Evolutionary conservation across 495 filamentous ascomycete species (phyloP), one percentile per base, ranked within the genome.

Genomic region (Wilcoxina mikolae): DNA sequence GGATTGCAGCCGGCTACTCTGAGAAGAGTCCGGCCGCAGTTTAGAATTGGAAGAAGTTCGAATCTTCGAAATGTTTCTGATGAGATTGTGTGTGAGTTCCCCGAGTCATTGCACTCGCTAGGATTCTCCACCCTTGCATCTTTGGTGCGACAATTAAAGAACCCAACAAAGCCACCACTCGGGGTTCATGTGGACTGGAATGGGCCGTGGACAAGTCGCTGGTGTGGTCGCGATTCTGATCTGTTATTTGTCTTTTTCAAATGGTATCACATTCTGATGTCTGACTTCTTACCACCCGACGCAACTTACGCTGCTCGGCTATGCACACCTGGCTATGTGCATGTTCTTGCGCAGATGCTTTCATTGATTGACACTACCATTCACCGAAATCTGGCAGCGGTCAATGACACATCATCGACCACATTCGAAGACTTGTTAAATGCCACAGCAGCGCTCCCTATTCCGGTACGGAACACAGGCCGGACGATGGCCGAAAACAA

Each of bases 211-310:
- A 70, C 82, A 3, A 76, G 78, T 26, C 78, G 87, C 47, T 98
- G 91, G 91, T 80, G 76, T 58, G 91, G 91, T 7, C 78, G 81
- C 17, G 91, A 98, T 58, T 94, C 83, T 11, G 91, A 95, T 69
- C 70, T 98, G 43, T 85, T 96, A 62, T 96, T 84, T 70, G 81
- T 95, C 15, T 98, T 98, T 68, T 79, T 82, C 68, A 95, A 94
- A 70, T 81, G 91, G 65, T 91, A 85, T 58, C 83, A 93, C 65
- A 79, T 90, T 43, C 70, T 98, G 4, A 76, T 83, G 35, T 79
- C 82, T 24, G 86, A 93, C 55, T 89, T 88, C 61, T 70, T 94
- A 45, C 84, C 85, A 0, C 56, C 73, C 0, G 78, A 81, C 7
- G 63, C 75, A 27, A 66, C 76, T n/a, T 62, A 76, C 22, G 69